Base-by-base conservation (phyloP, 768 basidiomycete species). In the Tricholoma hemisulphureum region DNA sequence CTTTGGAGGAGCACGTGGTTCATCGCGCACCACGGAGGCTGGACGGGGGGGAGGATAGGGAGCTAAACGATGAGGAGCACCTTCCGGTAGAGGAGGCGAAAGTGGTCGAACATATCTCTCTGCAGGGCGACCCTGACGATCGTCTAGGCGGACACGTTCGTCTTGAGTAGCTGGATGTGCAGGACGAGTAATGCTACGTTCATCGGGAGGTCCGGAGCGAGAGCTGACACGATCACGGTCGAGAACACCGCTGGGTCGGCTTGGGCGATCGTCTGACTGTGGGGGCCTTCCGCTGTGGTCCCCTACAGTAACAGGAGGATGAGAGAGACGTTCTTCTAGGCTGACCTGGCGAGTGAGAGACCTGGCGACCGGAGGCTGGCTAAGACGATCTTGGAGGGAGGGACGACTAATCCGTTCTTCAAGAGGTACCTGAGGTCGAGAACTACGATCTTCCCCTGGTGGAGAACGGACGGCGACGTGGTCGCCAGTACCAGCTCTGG, bases 291-390 rank as follows among this genome's bases (percentile, higher is more conserved):
- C 49, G 35, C 65, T 57, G 28, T 57, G 63, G 54, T 65, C 64
- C 62, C 57, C 39, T 51, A 65, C 62, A 48, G 68, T 51, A 29
- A 62, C 62, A 51, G 69, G 64, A 50, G 67, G 69, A 32, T 68
- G 62, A 53, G 77, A 75, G 10, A 79, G 64, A 57, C 78, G 74
- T 52, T 80, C 77, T 69, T 78, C 78, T 21, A 79, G 64, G 58
- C 66, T 75, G 10, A 74, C 68, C 21, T 72, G 66, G 59, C 72
- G 68, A 55, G 56, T 37, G n/a, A 54, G 43, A 2, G 58, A 32
- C 51, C 57, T 54, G 46, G 59, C 51, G 41, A 60, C 50, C 28
- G 58, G 55, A 55, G 72, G 71, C 53, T 75, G 76, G 49, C 65
- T 73, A 45, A 74, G 62, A 29, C 74, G 75, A 43, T 78, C 77